These are phyloP conservation scores for Candida ficus DNA, from an alignment of 805 yeast species.

Conservation along the genomic window DNA sequence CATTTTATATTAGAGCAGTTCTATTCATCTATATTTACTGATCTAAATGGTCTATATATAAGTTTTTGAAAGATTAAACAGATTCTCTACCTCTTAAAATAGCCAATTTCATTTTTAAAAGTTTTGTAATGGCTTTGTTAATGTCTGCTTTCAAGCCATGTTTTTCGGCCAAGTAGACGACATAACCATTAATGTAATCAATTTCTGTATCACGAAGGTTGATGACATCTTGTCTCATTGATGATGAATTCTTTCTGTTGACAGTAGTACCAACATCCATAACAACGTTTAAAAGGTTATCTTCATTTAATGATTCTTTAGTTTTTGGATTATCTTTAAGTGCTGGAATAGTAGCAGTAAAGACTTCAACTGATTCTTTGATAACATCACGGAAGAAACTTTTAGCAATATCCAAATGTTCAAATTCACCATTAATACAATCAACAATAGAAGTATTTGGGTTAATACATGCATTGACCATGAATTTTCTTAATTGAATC, in stretches of 20 bases:
- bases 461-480: slow-evolving; percentile 79
- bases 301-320: slow-evolving; percentile 21
- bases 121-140: slow-evolving; percentile 28
- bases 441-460: slow-evolving; percentile 75
- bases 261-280: slow-evolving; percentile 36
- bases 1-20: too few relatives aligned
- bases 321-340: slow-evolving; percentile 22
- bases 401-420: slow-evolving; percentile 38
- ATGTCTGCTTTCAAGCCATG: slow-evolving; percentile 30
- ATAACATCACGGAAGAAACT: slow-evolving; percentile 29
- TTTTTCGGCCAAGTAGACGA: slow-evolving; percentile 49
- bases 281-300: slow-evolving; percentile 30
- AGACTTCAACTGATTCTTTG: slow-evolving; percentile 28
- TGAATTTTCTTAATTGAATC: slow-evolving; percentile 69
- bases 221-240: slow-evolving; percentile 51
- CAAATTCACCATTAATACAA: slow-evolving; percentile 75
- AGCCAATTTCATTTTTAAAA: slow-evolving; percentile 30
- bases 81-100: slow-evolving; percentile 13
- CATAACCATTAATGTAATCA: slow-evolving; percentile 78
- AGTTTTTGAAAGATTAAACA: too few relatives aligned
- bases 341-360: slow-evolving; percentile 27
- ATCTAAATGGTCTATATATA: too few relatives aligned
- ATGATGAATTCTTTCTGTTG: slow-evolving; percentile 51
- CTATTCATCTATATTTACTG: too few relatives aligned
- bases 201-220: slow-evolving; percentile 63